These are phyloP conservation scores for Stephanodiscus minutulus DNA, from an alignment of 108 stramenopile genomes.

Conservation along the genomic window DNA sequence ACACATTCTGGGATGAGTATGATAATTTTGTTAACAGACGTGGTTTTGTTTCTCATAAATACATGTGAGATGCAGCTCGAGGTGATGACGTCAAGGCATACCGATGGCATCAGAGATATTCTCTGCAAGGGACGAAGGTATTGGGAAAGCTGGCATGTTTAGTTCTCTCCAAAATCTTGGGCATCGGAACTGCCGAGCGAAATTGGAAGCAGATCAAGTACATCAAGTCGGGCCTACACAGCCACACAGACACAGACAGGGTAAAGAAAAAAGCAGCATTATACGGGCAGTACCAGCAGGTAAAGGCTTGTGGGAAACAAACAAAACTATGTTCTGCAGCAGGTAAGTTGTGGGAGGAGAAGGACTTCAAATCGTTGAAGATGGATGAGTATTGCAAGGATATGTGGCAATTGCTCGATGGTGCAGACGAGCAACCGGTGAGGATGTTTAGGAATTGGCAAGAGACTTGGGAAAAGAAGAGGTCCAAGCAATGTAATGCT, in stretches of 20 bases:
- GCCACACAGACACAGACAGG: not conserved
- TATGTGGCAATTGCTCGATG: not conserved
- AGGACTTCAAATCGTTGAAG: constrained; percentile 10
- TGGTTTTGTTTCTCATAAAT: no score
- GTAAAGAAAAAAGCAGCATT: constrained; percentile 1
- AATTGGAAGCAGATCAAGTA: constrained; percentile 22
- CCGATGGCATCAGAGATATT: constrained; percentile 3
- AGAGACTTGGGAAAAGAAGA: not conserved
- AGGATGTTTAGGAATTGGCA: not conserved
- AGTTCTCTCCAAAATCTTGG: constrained; percentile 17
- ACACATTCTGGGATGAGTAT: not conserved
- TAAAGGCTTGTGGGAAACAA: not conserved
- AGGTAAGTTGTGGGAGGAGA: constrained; percentile 22
- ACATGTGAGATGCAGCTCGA: not conserved
- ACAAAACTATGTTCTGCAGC: not conserved
- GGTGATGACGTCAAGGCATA: not conserved
- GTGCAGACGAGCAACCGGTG: no score
- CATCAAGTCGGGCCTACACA: not conserved
- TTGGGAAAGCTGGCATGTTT: constrained; percentile 14
- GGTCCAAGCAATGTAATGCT: no score
- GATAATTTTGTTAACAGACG: not conserved
- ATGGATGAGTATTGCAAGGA: constrained; percentile 11
- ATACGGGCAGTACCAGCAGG: not conserved
- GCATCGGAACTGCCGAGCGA: constrained; percentile 13
- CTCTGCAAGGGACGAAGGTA: constrained; percentile 4